These are phyloP conservation scores for Lasiodiplodia sp. DNA, from an alignment of 2,329 filamentous ascomycete species.

Conservation along the genomic window DNA sequence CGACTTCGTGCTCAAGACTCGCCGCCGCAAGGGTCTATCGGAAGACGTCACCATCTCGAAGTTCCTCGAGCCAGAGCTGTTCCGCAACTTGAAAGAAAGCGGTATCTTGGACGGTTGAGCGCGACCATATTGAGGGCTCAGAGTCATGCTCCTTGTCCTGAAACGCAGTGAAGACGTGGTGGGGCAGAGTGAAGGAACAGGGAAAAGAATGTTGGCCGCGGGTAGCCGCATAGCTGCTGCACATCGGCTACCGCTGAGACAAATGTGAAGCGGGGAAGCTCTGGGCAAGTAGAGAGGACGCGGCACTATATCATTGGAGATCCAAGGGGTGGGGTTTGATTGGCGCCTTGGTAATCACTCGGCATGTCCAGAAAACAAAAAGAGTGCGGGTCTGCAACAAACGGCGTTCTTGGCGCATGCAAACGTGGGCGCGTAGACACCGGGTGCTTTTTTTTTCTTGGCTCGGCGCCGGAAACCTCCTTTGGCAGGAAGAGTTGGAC, in stretches of 20 bases:
- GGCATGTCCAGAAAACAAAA: background rate
- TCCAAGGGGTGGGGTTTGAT: background rate
- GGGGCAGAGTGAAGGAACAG: background rate
- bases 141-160: background rate
- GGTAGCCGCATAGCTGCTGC: background rate
- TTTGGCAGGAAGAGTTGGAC: background rate
- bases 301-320: conserved; percentile 5
- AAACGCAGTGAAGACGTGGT: background rate
- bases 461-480: background rate
- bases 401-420: background rate
- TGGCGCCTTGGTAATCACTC: background rate
- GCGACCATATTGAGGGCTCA: background rate
- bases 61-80: conserved; percentile 94
- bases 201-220: background rate
- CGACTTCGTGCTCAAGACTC: conserved; percentile 96
- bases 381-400: background rate
- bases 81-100: conserved; percentile 85
- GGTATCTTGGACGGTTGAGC: conserved; percentile 72
- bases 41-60: conserved; percentile 97
- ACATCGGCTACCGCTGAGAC: background rate
- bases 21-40: conserved; percentile 88
- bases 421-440: background rate
- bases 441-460: background rate
- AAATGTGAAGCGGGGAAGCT: background rate
- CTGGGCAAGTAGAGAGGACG: background rate